Conservation (phyloP, 169 alveolate species). For the Babesia bovis region DNA sequence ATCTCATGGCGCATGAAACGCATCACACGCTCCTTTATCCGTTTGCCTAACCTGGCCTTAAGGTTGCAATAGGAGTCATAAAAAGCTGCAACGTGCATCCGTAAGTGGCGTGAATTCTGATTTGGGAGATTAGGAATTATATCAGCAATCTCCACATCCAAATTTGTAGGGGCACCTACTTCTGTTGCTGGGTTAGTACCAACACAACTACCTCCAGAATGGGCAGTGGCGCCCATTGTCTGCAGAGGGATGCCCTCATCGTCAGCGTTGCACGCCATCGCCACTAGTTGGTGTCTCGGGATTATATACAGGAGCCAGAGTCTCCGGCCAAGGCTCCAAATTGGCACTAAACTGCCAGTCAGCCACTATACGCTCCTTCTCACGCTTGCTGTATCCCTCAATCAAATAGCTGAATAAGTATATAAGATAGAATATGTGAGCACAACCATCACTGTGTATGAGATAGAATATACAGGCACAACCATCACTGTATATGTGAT, state of each 20-base stretch:
- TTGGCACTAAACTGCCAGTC: conserved; percentile 63
- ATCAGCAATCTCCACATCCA: neutral
- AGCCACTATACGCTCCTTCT: conserved; percentile 41
- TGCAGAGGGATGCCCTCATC: conserved; percentile 1
- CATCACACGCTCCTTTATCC: conserved; percentile 41
- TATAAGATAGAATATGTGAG: too few relatives aligned
- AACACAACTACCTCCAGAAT: too few relatives aligned
- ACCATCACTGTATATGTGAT: too few relatives aligned
- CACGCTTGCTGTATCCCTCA: conserved; percentile 65
- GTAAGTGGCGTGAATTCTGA: conserved; percentile 29
- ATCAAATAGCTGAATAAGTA: conserved; percentile 51
- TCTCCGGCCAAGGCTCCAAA: conserved; percentile 67
- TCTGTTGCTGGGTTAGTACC: neutral
- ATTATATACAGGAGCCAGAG: conserved; percentile 43
- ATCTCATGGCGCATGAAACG: conserved; percentile 55
- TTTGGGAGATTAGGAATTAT: neutral
- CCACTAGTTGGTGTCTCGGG: neutral
- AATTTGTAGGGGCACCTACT: neutral
- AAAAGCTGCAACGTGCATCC: conserved; percentile 37
- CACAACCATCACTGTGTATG: too few relatives aligned
- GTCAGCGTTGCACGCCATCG: neutral
- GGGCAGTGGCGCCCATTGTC: neutral
- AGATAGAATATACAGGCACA: neutral
- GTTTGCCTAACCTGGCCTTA: conserved; percentile 6
- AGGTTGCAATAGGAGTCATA: conserved; percentile 36